phyloP scores from a whole-genome alignment of 2,329 filamentous ascomycete species.

The Colletotrichum godetiae region DNA sequence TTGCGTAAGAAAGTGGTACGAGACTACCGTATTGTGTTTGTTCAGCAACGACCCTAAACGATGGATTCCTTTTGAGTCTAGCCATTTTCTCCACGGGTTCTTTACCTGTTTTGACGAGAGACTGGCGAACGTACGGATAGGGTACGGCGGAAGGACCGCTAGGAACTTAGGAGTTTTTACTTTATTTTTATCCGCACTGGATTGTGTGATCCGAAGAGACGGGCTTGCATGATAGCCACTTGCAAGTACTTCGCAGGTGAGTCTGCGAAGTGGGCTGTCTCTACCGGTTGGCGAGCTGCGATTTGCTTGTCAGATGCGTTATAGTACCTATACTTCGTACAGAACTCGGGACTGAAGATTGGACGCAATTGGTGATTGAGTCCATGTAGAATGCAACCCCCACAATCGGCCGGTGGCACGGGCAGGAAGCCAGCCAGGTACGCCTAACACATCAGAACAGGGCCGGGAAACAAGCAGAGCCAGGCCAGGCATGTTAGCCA shows the following conservation, averaged over 20 bases:
- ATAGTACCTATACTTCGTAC: not conserved
- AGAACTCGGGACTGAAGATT: not conserved
- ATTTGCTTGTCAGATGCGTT: slow-evolving; percentile 3
- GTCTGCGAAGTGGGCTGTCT: not conserved
- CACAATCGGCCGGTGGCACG: slow-evolving; percentile 19
- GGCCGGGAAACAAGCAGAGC: not conserved
- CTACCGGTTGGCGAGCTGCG: not conserved
- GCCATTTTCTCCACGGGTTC: not conserved
- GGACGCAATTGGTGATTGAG: not conserved
- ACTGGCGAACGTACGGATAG: not conserved
- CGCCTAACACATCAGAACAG: not conserved
- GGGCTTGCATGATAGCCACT: not conserved
- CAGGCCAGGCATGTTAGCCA: slow-evolving; percentile 8
- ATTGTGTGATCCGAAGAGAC: not conserved
- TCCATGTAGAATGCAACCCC: slow-evolving; percentile 22
- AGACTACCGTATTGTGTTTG: not conserved
- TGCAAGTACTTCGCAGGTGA: too few relatives aligned
- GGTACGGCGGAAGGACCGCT: slow-evolving; percentile 19
- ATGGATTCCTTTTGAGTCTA: not conserved
- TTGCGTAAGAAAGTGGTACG: not conserved
- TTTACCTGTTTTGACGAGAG: not conserved
- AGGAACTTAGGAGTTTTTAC: slow-evolving; percentile 28
- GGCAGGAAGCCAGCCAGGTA: not conserved
- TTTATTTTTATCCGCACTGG: not conserved
- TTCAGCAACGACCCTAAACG: not conserved